Conservation (phyloP, 2,329 filamentous ascomycete species). For the Lasiodiplodia sp. region DNA sequence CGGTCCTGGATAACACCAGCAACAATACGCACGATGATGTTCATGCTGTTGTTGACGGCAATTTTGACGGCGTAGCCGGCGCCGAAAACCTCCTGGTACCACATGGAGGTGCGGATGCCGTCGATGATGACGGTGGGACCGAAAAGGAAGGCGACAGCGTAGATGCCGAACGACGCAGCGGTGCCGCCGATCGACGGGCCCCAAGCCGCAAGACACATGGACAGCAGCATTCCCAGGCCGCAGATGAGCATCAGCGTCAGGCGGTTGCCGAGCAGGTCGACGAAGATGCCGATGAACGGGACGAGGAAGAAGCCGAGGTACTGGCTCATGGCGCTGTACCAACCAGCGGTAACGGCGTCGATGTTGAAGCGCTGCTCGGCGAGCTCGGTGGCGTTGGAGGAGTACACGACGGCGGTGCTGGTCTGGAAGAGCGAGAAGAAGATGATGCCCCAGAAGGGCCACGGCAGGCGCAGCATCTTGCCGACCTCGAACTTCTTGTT, state of each 20-base stretch:
- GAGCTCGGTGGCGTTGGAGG: constrained; percentile 66
- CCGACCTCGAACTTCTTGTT: constrained; percentile 54
- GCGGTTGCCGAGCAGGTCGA: constrained; percentile 64
- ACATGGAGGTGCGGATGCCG: constrained; percentile 65
- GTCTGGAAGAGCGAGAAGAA: constrained; percentile 67
- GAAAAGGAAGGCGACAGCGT: constrained; percentile 62
- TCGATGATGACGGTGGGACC: constrained; percentile 68
- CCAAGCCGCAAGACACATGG: constrained; percentile 64
- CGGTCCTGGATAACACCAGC: constrained; percentile 66
- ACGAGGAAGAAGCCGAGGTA: constrained; percentile 67
- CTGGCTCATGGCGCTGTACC: constrained; percentile 65
- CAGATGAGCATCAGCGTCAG: constrained; percentile 56
- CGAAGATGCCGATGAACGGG: constrained; percentile 62
- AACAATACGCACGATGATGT: constrained; percentile 65
- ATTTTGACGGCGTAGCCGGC: constrained; percentile 68
- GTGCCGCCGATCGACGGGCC: constrained; percentile 59
- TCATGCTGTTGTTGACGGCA: constrained; percentile 69
- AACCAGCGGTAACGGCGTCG: constrained; percentile 63
- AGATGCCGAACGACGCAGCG: constrained; percentile 66
- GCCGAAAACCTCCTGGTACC: constrained; percentile 67
- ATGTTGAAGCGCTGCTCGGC: constrained; percentile 66
- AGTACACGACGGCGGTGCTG: constrained; percentile 61
- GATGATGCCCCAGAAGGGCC: constrained; percentile 66
- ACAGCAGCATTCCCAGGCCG: constrained; percentile 58
- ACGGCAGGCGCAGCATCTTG: constrained; percentile 65